A percentile compares a stretch with the other conserved stretches of the same genome.
These are phyloP conservation scores for Pseudogymnoascus sp. DNA, from an alignment of 2,329 filamentous ascomycete genomes.

Conservation along the genomic window DNA sequence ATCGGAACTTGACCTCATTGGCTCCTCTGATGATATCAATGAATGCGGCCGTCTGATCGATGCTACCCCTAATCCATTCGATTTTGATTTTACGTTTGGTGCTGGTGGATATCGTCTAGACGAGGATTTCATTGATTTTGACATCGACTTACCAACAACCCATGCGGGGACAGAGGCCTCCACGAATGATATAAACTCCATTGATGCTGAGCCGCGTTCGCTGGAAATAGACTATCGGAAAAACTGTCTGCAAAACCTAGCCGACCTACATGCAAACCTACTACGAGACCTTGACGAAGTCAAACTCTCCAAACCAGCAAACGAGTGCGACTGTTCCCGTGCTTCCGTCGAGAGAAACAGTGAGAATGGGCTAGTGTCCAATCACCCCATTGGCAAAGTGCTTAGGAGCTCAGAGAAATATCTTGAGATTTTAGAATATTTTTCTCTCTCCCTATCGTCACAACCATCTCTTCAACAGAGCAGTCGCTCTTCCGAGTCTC, in stretches of 20 bases:
- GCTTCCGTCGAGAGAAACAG: neutral
- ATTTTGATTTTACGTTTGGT: neutral
- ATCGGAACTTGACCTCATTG: neutral
- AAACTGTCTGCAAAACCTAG: neutral
- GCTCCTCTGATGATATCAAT: neutral
- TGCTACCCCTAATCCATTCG: neutral
- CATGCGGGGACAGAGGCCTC: neutral
- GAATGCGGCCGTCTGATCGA: neutral
- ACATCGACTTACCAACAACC: neutral
- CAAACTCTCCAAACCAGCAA: neutral
- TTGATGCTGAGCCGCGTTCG: neutral
- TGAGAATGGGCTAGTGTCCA: neutral
- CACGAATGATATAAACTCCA: neutral
- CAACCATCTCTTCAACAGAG: neutral
- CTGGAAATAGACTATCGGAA: neutral
- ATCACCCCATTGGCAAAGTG: neutral
- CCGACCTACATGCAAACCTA: neutral
- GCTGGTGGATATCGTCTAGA: neutral
- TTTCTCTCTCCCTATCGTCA: neutral
- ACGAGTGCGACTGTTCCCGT: neutral
- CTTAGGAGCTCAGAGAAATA: neutral
- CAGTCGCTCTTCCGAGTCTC: neutral
- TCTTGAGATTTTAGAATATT: neutral
- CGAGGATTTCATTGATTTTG: neutral
- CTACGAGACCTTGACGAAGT: conserved; percentile 1